A percentile compares a stretch with the other conserved stretches of the same genome.
Evolutionary conservation across 306 rosid species (phyloP).

Genomic region (Medicago lupulina): DNA sequence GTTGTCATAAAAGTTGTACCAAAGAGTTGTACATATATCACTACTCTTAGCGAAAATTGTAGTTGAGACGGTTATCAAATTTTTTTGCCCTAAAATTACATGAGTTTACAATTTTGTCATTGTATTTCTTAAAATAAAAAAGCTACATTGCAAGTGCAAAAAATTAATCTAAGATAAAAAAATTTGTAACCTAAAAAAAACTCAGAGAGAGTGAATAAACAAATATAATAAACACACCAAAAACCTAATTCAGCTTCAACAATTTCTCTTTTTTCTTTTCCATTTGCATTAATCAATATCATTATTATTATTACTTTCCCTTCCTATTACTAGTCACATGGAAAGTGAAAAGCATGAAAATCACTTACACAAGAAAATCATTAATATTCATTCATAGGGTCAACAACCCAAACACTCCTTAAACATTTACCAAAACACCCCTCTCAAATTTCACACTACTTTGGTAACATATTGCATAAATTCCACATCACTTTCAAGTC

Average conservation of each 20-base stretch:
- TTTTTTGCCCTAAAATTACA: too few relatives aligned
- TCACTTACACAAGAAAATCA: conserved; percentile 41
- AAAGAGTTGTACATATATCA: too few relatives aligned
- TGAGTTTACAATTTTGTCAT: too few relatives aligned
- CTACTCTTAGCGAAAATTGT: too few relatives aligned
- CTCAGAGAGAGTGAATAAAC: too few relatives aligned
- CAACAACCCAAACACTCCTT: conserved; percentile 46
- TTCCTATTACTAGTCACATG: conserved; percentile 38
- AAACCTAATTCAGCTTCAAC: background rate
- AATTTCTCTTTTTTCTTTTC: background rate
- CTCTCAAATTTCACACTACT: background rate
- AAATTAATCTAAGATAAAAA: too few relatives aligned
- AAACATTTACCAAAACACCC: conserved; percentile 21
- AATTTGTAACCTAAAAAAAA: too few relatives aligned
- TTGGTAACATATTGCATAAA: conserved; percentile 72
- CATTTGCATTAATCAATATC: conserved; percentile 11
- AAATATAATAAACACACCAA: background rate
- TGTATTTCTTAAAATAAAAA: too few relatives aligned
- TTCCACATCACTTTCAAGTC: conserved; percentile 64
- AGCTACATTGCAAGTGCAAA: too few relatives aligned
- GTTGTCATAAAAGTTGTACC: too few relatives aligned
- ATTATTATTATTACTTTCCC: background rate
- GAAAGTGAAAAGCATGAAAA: conserved; percentile 39
- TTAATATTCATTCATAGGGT: conserved; percentile 26
- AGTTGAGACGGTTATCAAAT: too few relatives aligned